Conservation (phyloP, 1,284 basidiomycete species). For the Violaceomyces palustris region DNA sequence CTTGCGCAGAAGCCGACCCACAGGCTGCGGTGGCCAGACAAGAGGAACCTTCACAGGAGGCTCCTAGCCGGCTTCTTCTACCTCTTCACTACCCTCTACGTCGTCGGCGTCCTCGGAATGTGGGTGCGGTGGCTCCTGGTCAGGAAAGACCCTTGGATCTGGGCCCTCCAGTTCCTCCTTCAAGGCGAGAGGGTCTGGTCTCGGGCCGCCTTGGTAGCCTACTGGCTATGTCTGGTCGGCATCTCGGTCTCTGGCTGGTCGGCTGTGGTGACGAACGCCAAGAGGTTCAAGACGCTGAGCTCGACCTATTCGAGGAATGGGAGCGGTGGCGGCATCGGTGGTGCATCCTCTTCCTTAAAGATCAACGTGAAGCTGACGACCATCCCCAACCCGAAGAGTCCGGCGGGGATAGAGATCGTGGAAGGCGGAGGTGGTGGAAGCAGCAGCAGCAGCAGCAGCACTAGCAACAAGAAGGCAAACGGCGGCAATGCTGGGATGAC, state of each 20-base stretch:
- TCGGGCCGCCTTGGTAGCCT: conserved; percentile 71
- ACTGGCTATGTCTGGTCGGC: conserved; percentile 76
- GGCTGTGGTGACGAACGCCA: conserved; percentile 32
- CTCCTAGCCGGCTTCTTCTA: conserved; percentile 84
- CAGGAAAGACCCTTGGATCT: conserved; percentile 81
- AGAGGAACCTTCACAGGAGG: conserved; percentile 77
- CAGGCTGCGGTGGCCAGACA: conserved; percentile 78
- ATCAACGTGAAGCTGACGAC: conserved; percentile 2
- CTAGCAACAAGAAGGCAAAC: conserved; percentile 4
- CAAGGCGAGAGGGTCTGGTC: conserved; percentile 75
- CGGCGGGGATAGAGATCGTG: conserved; percentile 10
- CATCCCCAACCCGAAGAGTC: not conserved
- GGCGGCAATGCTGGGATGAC: conserved; percentile 17
- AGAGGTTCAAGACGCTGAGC: conserved; percentile 23
- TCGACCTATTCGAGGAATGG: conserved; percentile 14
- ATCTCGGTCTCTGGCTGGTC: conserved; percentile 90
- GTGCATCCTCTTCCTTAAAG: too few species aligned
- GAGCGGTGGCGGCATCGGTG: conserved; percentile 5
- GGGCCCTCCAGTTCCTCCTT: conserved; percentile 63
- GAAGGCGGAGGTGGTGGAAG: too few species aligned
- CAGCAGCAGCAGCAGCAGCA: too few species aligned
- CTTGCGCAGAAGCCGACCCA: conserved; percentile 86
- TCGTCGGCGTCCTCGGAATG: conserved; percentile 78
- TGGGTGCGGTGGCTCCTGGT: conserved; percentile 88
- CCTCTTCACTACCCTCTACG: conserved; percentile 68